phyloP scores from a whole-genome alignment of 2,329 filamentous ascomycete genomes.

The Fusarium pilosicola region DNA sequence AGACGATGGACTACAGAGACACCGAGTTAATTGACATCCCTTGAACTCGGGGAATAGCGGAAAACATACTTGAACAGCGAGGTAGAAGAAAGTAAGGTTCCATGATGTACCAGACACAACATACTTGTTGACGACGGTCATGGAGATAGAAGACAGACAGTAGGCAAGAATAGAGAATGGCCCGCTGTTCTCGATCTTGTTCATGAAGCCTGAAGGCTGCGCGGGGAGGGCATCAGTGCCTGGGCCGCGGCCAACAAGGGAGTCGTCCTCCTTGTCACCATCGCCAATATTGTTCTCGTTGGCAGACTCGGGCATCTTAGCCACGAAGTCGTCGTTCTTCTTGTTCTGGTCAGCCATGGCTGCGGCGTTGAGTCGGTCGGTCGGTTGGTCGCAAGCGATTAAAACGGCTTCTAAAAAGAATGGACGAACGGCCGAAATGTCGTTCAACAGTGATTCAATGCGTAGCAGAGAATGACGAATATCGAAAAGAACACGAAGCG shows the following conservation, averaged over 20 bases:
- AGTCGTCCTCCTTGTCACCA: conserved; percentile 36
- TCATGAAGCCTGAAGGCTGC: conserved; percentile 24
- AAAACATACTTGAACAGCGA: conserved; percentile 83
- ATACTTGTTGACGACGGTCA: conserved; percentile 99
- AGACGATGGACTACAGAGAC: conserved; percentile 78
- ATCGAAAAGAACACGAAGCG: conserved; percentile 5
- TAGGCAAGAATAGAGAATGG: conserved; percentile 86
- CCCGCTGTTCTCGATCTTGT: conserved; percentile 76
- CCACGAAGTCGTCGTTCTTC: conserved; percentile 40
- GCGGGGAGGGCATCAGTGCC: conserved; percentile 31
- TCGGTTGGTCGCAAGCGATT: conserved; percentile 17
- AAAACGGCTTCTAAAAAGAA: conserved; percentile 20
- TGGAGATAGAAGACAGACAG: conserved; percentile 93
- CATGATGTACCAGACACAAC: conserved; percentile 90
- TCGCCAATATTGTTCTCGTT: conserved; percentile 30
- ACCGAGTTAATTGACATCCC: background rate
- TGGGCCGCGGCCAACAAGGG: conserved; percentile 34
- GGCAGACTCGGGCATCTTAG: conserved; percentile 27
- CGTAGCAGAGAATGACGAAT: conserved; percentile 14
- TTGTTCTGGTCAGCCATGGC: conserved; percentile 36
- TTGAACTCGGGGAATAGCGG: background rate
- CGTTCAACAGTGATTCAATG: conserved; percentile 27
- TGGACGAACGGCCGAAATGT: conserved; percentile 38
- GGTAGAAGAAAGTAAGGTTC: conserved; percentile 96
- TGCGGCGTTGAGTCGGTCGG: background rate